Evolutionary conservation across 2,329 filamentous ascomycete species (phyloP).

Genomic region (Fusarium stilboides): DNA sequence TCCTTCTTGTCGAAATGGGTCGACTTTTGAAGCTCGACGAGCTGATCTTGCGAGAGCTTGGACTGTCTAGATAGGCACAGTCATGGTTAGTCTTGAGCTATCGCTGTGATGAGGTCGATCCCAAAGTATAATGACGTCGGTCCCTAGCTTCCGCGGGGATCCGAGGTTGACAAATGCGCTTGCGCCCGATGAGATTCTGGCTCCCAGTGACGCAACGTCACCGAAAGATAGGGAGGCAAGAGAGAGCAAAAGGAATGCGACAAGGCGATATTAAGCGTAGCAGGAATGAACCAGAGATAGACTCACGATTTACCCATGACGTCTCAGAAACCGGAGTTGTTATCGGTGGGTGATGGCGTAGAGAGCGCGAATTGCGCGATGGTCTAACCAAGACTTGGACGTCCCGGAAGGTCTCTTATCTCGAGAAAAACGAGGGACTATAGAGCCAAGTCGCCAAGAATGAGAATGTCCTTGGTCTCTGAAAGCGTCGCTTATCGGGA

Average conservation of each 20-base stretch:
- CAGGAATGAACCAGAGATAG: conserved; percentile 1
- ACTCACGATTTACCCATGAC: conserved; percentile 71
- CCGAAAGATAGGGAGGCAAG: conserved; percentile 1
- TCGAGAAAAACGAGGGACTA: conserved; percentile 23
- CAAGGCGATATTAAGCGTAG: conserved; percentile 1
- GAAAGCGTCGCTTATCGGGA: conserved; percentile 24
- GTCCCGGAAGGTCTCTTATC: conserved; percentile 22
- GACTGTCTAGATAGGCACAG: conserved; percentile 79
- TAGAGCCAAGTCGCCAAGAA: conserved; percentile 7
- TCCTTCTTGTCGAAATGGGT: conserved; percentile 99
- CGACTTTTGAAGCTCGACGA: conserved; percentile 93
- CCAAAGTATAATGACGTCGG: conserved; percentile 48
- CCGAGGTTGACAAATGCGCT: conserved; percentile 43
- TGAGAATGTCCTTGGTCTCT: neutral
- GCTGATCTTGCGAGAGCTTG: conserved; percentile 96
- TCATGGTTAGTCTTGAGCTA: conserved; percentile 42
- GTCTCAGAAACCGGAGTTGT: conserved; percentile 20
- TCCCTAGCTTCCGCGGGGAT: conserved; percentile 38
- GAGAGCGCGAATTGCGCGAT: conserved; percentile 50
- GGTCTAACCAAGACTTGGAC: conserved; percentile 25
- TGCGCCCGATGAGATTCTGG: conserved; percentile 36
- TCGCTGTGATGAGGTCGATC: conserved; percentile 22
- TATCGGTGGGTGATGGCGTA: conserved; percentile 29
- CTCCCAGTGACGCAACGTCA: conserved; percentile 29
- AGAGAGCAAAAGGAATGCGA: neutral